Evolutionary conservation across 1,284 basidiomycete species (phyloP), one percentile per base, ranked within the genome.

Genomic region (Cystobasidium slooffiae): DNA sequence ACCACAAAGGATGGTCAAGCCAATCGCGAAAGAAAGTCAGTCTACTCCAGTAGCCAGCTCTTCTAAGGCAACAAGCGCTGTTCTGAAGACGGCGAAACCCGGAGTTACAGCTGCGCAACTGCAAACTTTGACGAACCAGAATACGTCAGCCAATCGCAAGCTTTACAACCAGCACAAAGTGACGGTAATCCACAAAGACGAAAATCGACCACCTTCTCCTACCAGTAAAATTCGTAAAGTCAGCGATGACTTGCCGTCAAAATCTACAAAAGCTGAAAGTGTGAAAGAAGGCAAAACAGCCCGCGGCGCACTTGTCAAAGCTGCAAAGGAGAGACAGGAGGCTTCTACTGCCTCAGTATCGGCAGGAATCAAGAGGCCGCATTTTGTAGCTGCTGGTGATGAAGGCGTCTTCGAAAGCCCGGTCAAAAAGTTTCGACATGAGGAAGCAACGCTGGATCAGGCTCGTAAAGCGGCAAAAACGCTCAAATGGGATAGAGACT

Each of bases 201-300:
- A 69, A 37, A 70, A 76, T 24, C 76, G 79, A 12, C 79, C 79
- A 7, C 78, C 79, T 16, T 76, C 74, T 7, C 79, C 79, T 0
- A 79, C 78, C 31, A 77, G 76, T 72, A 80, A 79, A 70, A 77
- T 80, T 37, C 78, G 79, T 3, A 76, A 70, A 16, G 46, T 76
- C 5, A 69, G 51, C 16, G 41, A 65, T 1, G 64, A 75, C 18
- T 59, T 72, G 0, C 44, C 14, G 31, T 3, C 56, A 6, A 56
- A 37, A 12, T 10, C 18, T 14, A 37, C 10, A 3, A 56, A 31
- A 56, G 22, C 22, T 46, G 46, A 65, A 22, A 20, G 31, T n/a
- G 22, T 7, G 59, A 58, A 7, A 49, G 9, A 22, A 6, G 2
- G 24, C 24, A 53, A 53, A 31, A 49, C n/a, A 39, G 47, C 14